Percentiles rank a stretch among this genome's conserved stretches.
phyloP scores from a whole-genome alignment of 768 basidiomycete species.

The Termitomyces sp. region DNA sequence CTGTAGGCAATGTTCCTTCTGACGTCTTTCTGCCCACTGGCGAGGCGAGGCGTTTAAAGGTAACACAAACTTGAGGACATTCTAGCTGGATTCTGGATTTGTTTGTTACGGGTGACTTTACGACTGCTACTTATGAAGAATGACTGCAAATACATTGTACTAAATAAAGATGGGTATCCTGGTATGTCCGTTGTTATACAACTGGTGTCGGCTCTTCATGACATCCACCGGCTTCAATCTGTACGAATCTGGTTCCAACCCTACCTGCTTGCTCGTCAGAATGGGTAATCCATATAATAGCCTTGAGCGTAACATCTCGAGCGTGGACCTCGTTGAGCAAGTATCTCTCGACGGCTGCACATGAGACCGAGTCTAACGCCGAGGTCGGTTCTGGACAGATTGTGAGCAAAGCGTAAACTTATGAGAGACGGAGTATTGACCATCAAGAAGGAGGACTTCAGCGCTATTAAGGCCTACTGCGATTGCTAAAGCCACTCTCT shows the following conservation, averaged over 20 bases:
- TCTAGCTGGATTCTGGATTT: background rate
- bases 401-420: background rate
- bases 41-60: background rate
- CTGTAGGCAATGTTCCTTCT: conserved; percentile 1
- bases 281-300: conserved; percentile 86
- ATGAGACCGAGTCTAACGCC: conserved; percentile 71
- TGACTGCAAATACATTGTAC: background rate
- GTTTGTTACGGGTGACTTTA: background rate
- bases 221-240: conserved; percentile 37
- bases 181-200: conserved; percentile 5
- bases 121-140: background rate
- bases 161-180: background rate
- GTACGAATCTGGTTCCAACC: conserved; percentile 65
- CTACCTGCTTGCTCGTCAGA: conserved; percentile 74
- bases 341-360: conserved; percentile 58
- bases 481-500: conserved; percentile 74
- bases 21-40: background rate
- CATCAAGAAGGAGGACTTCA: conserved; percentile 76
- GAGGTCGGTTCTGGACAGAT: conserved; percentile 73
- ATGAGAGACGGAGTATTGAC: conserved; percentile 31
- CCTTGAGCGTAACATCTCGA: conserved; percentile 49
- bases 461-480: conserved; percentile 70
- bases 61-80: conserved; percentile 3
- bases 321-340: conserved; percentile 48
- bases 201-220: conserved; percentile 27